Evolutionary conservation across 176 grass and related monocot genomes (phyloP), one percentile per base, ranked within the genome.

Genomic region (Musa itinerans): DNA sequence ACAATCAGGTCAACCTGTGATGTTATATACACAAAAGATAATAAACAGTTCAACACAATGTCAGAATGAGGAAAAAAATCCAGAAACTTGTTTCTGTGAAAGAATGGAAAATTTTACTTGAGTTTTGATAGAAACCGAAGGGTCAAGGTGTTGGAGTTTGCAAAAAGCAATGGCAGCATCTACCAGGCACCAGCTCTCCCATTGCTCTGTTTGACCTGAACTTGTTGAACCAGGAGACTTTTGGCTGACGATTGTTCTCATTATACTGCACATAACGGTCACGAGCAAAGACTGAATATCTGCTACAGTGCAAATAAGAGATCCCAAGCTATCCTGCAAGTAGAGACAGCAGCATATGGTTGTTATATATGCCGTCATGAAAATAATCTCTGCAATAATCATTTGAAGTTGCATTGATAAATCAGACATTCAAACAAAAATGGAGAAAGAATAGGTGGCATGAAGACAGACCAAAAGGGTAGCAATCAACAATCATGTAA

Each of bases 151-250:
- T 79, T 97, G 94, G 76, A 97, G 85, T 82, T 89, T 97, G 79
- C 94, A 97, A 85, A 97, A 97, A 68, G 86, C 86, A 85, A 93
- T 93, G 26, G 90, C 90, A 52, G 94, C 74, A 83, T 97, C 88
- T 54, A 97, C 70, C 59, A 97, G 87, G 80, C 90, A 97, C 79
- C 78, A 87, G 69, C 79, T 91, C 72, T 97, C 88, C 68, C 90
- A 77, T 54, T 90, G 86, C 61, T 90, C 88, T 81, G 79, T 76
- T 49, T 91, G 86, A 81, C 86, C 67, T 51, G 78, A 88, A 72
- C 63, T 68, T 80, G 79, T 73, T 62, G 84, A 81, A 70, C 75
- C 80, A 16, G 82, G 79, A 29, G 78, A 76, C 79, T 90, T 97
- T 90, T 82, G 92, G 3, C 82, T 78, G 19, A 97, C 76, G 6